A percentile compares a stretch with the other conserved stretches of the same genome.
These are phyloP conservation scores for Strigomonas culicis DNA, from an alignment of 208 protist genomes.

Conservation along the genomic window DNA sequence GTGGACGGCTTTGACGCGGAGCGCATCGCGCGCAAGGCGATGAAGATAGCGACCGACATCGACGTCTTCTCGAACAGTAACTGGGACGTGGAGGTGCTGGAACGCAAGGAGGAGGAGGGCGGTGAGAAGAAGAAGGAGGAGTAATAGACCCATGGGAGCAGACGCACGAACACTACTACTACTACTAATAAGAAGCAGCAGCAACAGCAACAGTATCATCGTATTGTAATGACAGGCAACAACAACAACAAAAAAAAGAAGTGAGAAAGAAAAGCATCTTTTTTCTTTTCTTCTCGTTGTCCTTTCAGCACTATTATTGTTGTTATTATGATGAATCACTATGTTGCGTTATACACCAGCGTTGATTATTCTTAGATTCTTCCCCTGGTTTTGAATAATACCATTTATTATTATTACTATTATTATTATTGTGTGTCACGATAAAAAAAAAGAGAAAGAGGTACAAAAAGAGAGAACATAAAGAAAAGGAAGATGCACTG, in stretches of 20 bases:
- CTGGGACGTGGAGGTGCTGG: conserved; percentile 90
- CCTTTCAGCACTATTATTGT: not conserved
- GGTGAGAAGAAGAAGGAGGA: conserved; percentile 21
- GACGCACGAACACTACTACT: not conserved
- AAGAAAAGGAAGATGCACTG: conserved; percentile 7
- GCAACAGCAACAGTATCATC: not conserved
- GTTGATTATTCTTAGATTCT: not conserved
- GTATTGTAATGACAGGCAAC: not conserved
- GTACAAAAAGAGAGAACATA: not conserved
- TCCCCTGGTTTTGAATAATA: conserved; percentile 7
- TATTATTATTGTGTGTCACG: not conserved
- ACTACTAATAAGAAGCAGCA: not conserved
- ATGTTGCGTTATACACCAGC: conserved; percentile 3
- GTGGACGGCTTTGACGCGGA: conserved; percentile 86
- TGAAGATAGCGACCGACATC: conserved; percentile 95
- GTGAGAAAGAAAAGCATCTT: not conserved
- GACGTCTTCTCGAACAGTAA: conserved; percentile 96
- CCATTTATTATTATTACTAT: conserved; percentile 16
- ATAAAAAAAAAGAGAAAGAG: conserved; percentile 16
- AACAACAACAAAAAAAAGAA: conserved; percentile 13
- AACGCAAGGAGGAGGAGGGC: conserved; percentile 24
- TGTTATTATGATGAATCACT: not conserved
- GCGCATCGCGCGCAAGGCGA: conserved; percentile 90
- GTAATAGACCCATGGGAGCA: conserved; percentile 1
- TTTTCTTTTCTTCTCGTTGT: conserved; percentile 13